These are phyloP conservation scores for Trypanosoma brucei DNA, from an alignment of 208 protist genomes.

Conservation along the genomic window DNA sequence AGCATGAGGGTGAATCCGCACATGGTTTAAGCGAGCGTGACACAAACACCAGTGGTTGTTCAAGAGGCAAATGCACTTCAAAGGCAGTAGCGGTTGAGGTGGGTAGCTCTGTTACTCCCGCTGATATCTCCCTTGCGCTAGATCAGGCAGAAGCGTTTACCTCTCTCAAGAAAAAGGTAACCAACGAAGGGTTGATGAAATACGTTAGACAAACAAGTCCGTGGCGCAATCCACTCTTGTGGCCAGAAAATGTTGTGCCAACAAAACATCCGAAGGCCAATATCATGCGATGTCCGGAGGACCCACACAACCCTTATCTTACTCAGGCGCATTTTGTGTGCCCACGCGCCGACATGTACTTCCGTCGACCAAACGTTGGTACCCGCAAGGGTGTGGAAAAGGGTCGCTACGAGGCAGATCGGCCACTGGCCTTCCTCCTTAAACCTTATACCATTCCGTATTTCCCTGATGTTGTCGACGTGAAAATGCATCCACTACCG, in stretches of 20 bases:
- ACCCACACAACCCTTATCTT: slow-evolving; percentile 81
- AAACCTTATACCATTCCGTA: slow-evolving; percentile 82
- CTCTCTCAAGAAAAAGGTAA: slow-evolving; percentile 42
- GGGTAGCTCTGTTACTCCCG: background rate
- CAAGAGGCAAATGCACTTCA: too few relatives aligned
- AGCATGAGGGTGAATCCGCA: background rate
- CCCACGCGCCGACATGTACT: slow-evolving; percentile 80
- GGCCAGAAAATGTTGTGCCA: slow-evolving; percentile 74
- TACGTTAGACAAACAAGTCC: slow-evolving; percentile 78
- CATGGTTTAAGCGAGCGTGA: too few relatives aligned
- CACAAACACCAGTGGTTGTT: too few relatives aligned
- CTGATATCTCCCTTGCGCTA: slow-evolving; percentile 10
- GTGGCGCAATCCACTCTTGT: slow-evolving; percentile 83
- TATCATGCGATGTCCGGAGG: slow-evolving; percentile 85
- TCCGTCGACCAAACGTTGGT: slow-evolving; percentile 73
- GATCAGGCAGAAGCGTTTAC: slow-evolving; percentile 41
- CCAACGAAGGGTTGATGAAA: slow-evolving; percentile 49
- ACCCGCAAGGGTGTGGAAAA: slow-evolving; percentile 50
- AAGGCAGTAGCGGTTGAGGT: background rate
- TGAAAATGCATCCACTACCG: slow-evolving; percentile 69
- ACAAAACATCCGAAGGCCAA: slow-evolving; percentile 81
- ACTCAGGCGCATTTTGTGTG: slow-evolving; percentile 76
- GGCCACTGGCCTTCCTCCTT: slow-evolving; percentile 51
- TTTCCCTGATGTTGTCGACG: slow-evolving; percentile 87
- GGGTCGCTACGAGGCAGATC: slow-evolving; percentile 77